phyloP scores from a whole-genome alignment of 805 yeast genomes.

The Metschnikowia amazonensis region DNA sequence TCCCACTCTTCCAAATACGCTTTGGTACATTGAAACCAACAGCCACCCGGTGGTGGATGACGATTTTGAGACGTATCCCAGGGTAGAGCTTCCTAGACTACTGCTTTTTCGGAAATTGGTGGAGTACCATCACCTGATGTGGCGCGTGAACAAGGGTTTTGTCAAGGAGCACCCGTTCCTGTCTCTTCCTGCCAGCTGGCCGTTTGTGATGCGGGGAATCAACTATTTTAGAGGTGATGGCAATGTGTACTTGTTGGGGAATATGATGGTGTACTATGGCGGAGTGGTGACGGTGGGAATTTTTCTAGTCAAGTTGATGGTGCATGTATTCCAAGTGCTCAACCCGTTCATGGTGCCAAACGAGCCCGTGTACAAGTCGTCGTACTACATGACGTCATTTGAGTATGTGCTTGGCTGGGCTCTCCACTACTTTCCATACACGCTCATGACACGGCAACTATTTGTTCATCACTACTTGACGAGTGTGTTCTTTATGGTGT shows the following conservation, averaged over 20 bases:
- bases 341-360: conserved; percentile 28
- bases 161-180: conserved; percentile 48
- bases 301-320: conserved; percentile 16
- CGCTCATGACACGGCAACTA: conserved; percentile 35
- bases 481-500: conserved; percentile 46
- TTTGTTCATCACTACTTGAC: conserved; percentile 48
- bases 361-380: conserved; percentile 13
- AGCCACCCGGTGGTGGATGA: conserved; percentile 45
- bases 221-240: conserved; percentile 48
- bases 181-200: conserved; percentile 52
- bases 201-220: conserved; percentile 54
- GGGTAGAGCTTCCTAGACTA: conserved; percentile 27
- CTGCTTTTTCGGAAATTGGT: conserved; percentile 48
- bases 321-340: conserved; percentile 22
- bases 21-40: conserved; percentile 73
- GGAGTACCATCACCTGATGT: conserved; percentile 58
- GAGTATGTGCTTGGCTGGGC: conserved; percentile 55
- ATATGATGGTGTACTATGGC: conserved; percentile 53
- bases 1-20: conserved; percentile 62
- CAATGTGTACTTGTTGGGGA: conserved; percentile 61
- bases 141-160: conserved; percentile 44
- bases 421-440: conserved; percentile 56
- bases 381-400: conserved; percentile 22
- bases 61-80: conserved; percentile 19
- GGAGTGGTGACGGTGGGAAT: conserved; percentile 35